Conservation (phyloP, 371 early-diverging fungal species). For the Batkoa obscura region DNA sequence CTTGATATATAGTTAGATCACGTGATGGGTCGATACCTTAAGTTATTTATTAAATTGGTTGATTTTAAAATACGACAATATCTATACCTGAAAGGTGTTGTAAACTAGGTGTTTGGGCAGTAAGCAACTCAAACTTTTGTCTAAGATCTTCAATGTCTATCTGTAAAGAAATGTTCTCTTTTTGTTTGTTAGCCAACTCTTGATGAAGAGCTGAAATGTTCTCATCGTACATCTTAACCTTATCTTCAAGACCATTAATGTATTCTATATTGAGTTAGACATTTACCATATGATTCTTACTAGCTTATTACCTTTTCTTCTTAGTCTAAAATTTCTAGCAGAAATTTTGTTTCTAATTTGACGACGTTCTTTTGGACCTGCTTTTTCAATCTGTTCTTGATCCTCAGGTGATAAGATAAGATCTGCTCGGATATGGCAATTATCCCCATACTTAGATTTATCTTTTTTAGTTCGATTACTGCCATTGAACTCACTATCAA, state of each 20-base stretch:
- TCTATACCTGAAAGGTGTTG: too few species aligned
- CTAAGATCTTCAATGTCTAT: neutral
- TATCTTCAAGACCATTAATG: conserved; percentile 55
- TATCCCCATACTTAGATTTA: too few species aligned
- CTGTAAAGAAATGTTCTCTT: conserved; percentile 22
- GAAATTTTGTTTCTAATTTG: conserved; percentile 77
- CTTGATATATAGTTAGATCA: too few species aligned
- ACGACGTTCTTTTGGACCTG: conserved; percentile 62
- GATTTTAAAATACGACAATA: too few species aligned
- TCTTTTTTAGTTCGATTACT: too few species aligned
- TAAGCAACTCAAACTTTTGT: conserved; percentile 2
- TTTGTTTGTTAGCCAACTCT: conserved; percentile 20
- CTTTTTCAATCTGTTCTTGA: conserved; percentile 19
- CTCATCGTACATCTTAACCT: conserved; percentile 44
- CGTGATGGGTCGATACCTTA: too few species aligned
- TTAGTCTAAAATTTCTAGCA: conserved; percentile 68
- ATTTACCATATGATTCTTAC: neutral
- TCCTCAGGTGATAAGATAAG: conserved; percentile 4
- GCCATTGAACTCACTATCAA: too few species aligned
- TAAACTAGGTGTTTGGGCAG: too few species aligned
- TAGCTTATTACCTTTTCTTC: conserved; percentile 57
- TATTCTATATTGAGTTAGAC: conserved; percentile 31
- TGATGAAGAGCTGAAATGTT: conserved; percentile 25
- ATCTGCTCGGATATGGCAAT: too few species aligned
- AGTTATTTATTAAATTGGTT: too few species aligned